Evolutionary conservation across 176 grass and related monocot species (phyloP), one percentile per base, ranked within the genome.

Genomic region (Raddia distichophylla): DNA sequence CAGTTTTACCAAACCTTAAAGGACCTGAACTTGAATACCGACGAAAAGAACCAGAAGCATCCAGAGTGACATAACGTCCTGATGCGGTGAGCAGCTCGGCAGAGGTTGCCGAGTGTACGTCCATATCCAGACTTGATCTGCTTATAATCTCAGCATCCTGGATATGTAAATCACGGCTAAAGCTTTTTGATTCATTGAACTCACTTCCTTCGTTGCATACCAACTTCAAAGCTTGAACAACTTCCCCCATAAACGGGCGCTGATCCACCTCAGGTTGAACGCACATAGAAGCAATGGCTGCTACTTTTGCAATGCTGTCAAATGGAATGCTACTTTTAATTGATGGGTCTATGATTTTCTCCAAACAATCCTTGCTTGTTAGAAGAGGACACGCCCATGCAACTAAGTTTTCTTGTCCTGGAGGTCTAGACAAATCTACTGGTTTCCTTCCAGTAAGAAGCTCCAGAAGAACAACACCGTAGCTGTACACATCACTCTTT

Each of bases 401-500:
- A 2, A 96, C 91, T n/a, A 99, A 76, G 71, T 90, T 99, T 73
- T 99, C 97, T 91, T 99, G 97, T 71, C 97, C 97, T 47, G 91
- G 73, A 63, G 91, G 89, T 79, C 97, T 88, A 15, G 85, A 87
- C 91, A 99, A 95, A 84, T 99, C 97, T 40, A 99, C 91, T 1
- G 97, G 91, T 79, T 99, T 99, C 81, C 89, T 91, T 70, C 97
- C 91, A 2, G 93, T 99, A 54, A 99, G 86, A 59, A 99, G 97
- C 82, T 99, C 97, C 7, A 99, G 85, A 79, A 99, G 93, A 75
- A 99, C 97, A 44, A 99, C 97, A 11, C 97, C 97, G 2, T 99
- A 99, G 85, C 97, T 99, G 82, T 99, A 99, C 66, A 99, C 97
- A 77, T 99, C 97, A 54, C 93, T 95, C 86, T 99, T 99, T 34